phyloP scores from a whole-genome alignment of 805 yeast species.

The Kodamaea neixiangensis region DNA sequence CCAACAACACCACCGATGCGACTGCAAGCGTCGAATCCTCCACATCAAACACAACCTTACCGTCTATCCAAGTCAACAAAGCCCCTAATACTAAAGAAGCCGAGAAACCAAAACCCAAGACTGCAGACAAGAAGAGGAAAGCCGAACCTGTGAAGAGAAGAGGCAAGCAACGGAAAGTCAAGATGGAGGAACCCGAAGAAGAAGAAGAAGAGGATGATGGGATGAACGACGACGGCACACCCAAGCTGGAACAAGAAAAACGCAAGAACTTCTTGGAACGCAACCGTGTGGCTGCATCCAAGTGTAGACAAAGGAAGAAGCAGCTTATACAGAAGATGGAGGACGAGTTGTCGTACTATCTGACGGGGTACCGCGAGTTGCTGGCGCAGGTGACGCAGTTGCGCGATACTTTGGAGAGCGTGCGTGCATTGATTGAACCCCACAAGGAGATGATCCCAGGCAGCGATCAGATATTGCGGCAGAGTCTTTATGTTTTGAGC shows the following conservation, averaged over 20 bases:
- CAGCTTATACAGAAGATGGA: conserved; percentile 83
- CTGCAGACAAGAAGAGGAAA: conserved; percentile 12
- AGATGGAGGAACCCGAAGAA: conserved; percentile 10
- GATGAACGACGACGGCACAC: conserved; percentile 12
- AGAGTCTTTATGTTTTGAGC: conserved; percentile 30
- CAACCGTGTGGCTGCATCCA: conserved; percentile 92
- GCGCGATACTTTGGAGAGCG: conserved; percentile 55
- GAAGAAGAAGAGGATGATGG: conserved; percentile 12
- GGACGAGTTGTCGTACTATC: conserved; percentile 68
- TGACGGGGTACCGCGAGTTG: conserved; percentile 68
- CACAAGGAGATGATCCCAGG: conserved; percentile 44
- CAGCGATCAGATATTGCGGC: conserved; percentile 29
- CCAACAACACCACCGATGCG: conserved; percentile 10
- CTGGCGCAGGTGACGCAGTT: conserved; percentile 58
- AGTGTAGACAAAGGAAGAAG: conserved; percentile 93
- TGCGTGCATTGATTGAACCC: conserved; percentile 48
- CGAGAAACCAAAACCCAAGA: neutral
- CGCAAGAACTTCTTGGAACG: conserved; percentile 80
- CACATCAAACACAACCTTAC: neutral
- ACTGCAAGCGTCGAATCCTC: neutral
- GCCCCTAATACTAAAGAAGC: neutral
- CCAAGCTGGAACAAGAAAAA: conserved; percentile 43
- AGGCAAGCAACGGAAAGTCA: conserved; percentile 12
- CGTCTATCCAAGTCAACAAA: neutral
- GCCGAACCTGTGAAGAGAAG: conserved; percentile 10